Evolutionary conservation across 1,284 basidiomycete genomes (phyloP).

Genomic region (Apiotrichum veenhuisii): DNA sequence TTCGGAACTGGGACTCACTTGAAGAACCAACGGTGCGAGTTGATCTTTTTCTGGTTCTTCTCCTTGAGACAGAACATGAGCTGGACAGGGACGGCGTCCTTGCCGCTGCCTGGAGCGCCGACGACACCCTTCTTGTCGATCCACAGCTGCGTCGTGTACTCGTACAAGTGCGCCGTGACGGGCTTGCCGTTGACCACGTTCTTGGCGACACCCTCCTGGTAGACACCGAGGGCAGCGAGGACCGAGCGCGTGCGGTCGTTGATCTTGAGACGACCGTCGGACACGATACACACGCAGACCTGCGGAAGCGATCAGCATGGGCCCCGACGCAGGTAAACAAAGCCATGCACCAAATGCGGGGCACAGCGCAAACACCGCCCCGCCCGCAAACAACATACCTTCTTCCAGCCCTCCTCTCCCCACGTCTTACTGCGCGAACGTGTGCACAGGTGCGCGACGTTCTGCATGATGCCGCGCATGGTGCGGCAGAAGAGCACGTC

Average conservation of each 20-base stretch:
- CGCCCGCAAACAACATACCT: slow-evolving; percentile 54
- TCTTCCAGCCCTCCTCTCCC: slow-evolving; percentile 97
- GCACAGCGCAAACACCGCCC: no score
- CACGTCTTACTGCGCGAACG: slow-evolving; percentile 70
- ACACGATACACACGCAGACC: slow-evolving; percentile 60
- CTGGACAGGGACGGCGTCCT: slow-evolving; percentile 80
- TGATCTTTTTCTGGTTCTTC: slow-evolving; percentile 73
- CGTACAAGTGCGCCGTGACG: slow-evolving; percentile 69
- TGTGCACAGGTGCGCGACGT: slow-evolving; percentile 51
- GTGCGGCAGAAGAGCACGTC: slow-evolving; percentile 74
- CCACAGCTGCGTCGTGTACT: slow-evolving; percentile 86
- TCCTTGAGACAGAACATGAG: slow-evolving; percentile 93
- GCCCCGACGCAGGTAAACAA: slow-evolving; percentile 54
- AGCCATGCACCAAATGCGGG: no score
- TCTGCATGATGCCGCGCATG: slow-evolving; percentile 90
- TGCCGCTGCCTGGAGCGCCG: slow-evolving; percentile 55
- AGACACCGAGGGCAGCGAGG: slow-evolving; percentile 80
- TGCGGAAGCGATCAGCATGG: slow-evolving; percentile 12
- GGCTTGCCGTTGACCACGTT: slow-evolving; percentile 79
- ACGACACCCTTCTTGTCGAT: slow-evolving; percentile 76
- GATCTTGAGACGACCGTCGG: slow-evolving; percentile 78
- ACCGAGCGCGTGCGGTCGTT: slow-evolving; percentile 78
- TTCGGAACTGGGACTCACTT: slow-evolving; percentile 15
- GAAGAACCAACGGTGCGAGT: slow-evolving; percentile 89
- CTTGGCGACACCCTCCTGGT: slow-evolving; percentile 87